phyloP scores from a whole-genome alignment of 2,329 filamentous ascomycete species.

The Trichoderma harzianum region DNA sequence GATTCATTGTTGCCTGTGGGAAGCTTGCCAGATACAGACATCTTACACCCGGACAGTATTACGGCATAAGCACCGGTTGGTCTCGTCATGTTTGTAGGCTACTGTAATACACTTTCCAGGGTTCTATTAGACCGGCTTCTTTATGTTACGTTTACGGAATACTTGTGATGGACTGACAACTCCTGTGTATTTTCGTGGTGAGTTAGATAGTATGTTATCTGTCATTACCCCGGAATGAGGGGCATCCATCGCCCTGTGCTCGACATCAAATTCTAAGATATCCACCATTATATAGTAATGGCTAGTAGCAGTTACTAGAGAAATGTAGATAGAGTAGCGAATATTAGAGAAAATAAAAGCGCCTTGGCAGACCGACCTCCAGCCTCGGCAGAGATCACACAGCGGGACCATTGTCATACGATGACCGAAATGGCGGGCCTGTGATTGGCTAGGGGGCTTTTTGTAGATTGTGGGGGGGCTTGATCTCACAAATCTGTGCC shows the following conservation, averaged over 20 bases:
- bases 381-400: slow-evolving; percentile 1
- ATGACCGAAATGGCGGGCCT: background rate
- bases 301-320: background rate
- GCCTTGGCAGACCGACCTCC: background rate
- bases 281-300: background rate
- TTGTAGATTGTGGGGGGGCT: background rate
- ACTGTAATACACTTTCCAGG: background rate
- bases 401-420: background rate
- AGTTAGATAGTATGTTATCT: background rate
- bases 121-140: background rate
- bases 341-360: background rate
- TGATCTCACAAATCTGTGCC: background rate
- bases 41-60: background rate
- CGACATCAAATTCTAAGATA: background rate
- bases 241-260: background rate
- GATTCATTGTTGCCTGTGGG: background rate
- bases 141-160: background rate
- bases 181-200: background rate
- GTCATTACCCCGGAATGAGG: background rate
- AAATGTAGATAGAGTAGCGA: background rate
- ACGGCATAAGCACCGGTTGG: background rate
- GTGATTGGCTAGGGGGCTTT: background rate
- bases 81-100: background rate
- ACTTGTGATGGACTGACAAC: background rate
- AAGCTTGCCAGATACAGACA: background rate